Conservation (phyloP, 2,329 filamentous ascomycete species). For the Cytospora leucostoma region DNA sequence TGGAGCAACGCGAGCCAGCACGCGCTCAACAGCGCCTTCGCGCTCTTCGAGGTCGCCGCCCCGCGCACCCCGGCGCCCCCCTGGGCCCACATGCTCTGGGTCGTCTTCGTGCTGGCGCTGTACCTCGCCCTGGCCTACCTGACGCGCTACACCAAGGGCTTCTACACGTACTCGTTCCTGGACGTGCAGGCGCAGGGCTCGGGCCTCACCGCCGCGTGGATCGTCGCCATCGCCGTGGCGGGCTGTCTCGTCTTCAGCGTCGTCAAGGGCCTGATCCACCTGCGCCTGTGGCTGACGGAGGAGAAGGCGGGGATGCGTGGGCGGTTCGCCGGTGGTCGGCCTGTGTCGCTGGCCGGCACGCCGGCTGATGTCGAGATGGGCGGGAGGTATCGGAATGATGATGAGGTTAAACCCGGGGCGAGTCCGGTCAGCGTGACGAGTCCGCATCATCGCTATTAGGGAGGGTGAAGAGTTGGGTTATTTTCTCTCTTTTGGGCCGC, state of each 20-base stretch:
- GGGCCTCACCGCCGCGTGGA: constrained; percentile 64
- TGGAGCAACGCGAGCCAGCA: constrained; percentile 75
- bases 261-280: constrained; percentile 52
- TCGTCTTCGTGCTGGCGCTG: constrained; percentile 68
- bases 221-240: constrained; percentile 58
- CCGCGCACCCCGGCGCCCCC: constrained; percentile 64
- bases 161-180: constrained; percentile 80
- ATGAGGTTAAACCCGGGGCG: neutral
- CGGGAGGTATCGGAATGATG: constrained; percentile 2
- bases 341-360: constrained; percentile 24
- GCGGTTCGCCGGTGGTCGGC: constrained; percentile 40
- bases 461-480: neutral
- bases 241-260: constrained; percentile 55
- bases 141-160: constrained; percentile 67
- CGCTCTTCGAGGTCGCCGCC: constrained; percentile 73
- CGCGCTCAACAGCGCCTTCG: constrained; percentile 71
- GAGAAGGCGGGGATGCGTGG: constrained; percentile 46
- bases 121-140: constrained; percentile 77
- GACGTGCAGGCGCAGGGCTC: constrained; percentile 55
- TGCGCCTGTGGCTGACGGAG: constrained; percentile 53
- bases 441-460: constrained; percentile 16
- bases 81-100: constrained; percentile 65
- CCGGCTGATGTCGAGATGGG: constrained; percentile 22
- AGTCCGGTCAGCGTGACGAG: constrained; percentile 12
- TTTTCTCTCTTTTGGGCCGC: neutral